Conservation (phyloP, 176 grass and related monocot genomes). For the Eragrostis curvula region DNA sequence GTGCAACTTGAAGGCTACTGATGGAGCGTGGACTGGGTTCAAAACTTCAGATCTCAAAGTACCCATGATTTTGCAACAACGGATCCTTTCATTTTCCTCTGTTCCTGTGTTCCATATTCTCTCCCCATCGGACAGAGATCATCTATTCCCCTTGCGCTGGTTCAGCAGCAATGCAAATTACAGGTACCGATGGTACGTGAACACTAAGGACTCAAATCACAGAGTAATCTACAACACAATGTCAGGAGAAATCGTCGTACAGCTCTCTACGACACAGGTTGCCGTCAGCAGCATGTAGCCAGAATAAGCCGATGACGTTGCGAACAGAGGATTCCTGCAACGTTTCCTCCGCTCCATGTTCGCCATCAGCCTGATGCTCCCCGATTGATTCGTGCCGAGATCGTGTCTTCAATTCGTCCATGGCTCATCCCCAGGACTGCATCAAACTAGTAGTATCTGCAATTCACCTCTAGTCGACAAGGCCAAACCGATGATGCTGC, state of each 20-base stretch:
- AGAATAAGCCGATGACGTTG: neutral
- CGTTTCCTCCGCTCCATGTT: neutral
- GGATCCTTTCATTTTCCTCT: too few species aligned
- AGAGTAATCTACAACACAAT: neutral
- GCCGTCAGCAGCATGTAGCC: neutral
- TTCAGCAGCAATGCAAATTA: neutral
- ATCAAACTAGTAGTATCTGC: neutral
- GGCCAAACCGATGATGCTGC: too few species aligned
- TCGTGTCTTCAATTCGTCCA: too few species aligned
- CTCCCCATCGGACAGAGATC: too few species aligned
- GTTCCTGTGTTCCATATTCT: too few species aligned
- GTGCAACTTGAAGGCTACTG: neutral
- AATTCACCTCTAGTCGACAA: neutral
- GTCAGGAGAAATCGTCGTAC: neutral
- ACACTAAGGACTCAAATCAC: neutral
- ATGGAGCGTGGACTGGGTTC: neutral
- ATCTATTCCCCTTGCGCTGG: neutral
- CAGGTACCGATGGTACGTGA: neutral
- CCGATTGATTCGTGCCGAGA: neutral
- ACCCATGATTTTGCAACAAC: neutral
- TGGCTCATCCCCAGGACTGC: too few species aligned
- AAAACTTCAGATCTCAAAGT: neutral
- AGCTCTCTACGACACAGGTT: neutral
- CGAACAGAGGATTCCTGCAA: neutral
- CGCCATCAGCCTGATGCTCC: neutral